These are phyloP conservation scores for Dendrocalamus sinicus DNA, from an alignment of 176 grass and related monocot genomes.

Conservation along the genomic window DNA sequence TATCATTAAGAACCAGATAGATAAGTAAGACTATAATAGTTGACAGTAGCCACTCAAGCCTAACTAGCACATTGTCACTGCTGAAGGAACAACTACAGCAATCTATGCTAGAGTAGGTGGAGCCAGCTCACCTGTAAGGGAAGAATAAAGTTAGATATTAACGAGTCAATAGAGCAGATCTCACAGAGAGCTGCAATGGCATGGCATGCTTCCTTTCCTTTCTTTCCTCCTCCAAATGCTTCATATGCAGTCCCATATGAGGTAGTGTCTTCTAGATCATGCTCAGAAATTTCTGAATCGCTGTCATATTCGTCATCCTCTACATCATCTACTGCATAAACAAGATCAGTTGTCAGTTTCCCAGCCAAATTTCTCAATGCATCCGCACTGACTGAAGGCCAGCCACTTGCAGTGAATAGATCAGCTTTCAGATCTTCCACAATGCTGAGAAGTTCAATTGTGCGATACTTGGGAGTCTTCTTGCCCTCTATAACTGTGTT, in stretches of 20 bases:
- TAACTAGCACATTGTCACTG: neutral
- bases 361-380: slow-evolving; percentile 77
- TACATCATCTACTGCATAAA: slow-evolving; percentile 45
- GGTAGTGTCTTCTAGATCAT: slow-evolving; percentile 43
- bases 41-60: slow-evolving; percentile 15
- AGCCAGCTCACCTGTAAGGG: slow-evolving; percentile 81
- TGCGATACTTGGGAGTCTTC: slow-evolving; percentile 69
- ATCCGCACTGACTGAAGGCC: slow-evolving; percentile 83
- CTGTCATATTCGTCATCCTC: slow-evolving; percentile 42
- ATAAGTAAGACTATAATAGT: slow-evolving; percentile 4
- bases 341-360: slow-evolving; percentile 66
- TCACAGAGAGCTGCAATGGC: slow-evolving; percentile 94
- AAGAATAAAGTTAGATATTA: slow-evolving; percentile 95
- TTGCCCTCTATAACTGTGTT: slow-evolving; percentile 49
- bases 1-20: slow-evolving; percentile 29
- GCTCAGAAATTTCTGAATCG: slow-evolving; percentile 49
- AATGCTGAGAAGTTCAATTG: slow-evolving; percentile 66
- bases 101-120: slow-evolving; percentile 1
- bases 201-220: slow-evolving; percentile 86
- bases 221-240: slow-evolving; percentile 81
- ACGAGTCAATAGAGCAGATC: slow-evolving; percentile 82
- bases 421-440: slow-evolving; percentile 70
- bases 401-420: slow-evolving; percentile 69
- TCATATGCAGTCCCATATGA: slow-evolving; percentile 82
- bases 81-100: slow-evolving; percentile 5